A percentile compares a stretch with the other conserved stretches of the same genome.
Evolutionary conservation across 2,329 filamentous ascomycete genomes (phyloP).

Genomic region (Aspergillus tubingensis): DNA sequence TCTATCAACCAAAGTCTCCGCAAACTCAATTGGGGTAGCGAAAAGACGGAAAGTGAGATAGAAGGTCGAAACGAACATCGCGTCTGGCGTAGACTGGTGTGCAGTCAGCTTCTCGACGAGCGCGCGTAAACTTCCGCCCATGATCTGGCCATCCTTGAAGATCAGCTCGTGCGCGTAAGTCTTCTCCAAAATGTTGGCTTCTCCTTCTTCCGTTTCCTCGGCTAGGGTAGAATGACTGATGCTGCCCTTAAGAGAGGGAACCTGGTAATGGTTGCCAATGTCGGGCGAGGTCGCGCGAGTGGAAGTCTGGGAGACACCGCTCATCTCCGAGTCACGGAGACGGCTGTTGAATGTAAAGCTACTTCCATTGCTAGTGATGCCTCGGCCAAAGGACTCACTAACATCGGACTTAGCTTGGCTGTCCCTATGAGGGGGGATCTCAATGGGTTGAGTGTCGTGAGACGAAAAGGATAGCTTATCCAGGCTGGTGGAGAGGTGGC

Average conservation of each 20-base stretch:
- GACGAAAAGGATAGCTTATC: constrained; percentile 34
- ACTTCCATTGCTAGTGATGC: constrained; percentile 74
- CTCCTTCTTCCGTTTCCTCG: constrained; percentile 77
- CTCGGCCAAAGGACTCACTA: constrained; percentile 57
- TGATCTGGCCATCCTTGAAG: constrained; percentile 94
- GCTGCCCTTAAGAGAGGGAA: constrained; percentile 69
- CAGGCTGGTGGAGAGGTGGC: constrained; percentile 28
- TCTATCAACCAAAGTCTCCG: constrained; percentile 80
- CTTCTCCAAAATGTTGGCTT: constrained; percentile 83
- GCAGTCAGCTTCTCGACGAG: constrained; percentile 93
- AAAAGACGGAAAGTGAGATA: constrained; percentile 96
- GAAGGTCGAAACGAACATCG: constrained; percentile 89
- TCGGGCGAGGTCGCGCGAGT: constrained; percentile 89
- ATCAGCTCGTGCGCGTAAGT: constrained; percentile 90
- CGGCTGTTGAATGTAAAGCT: constrained; percentile 75
- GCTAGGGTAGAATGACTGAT: constrained; percentile 64
- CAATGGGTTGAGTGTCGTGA: constrained; percentile 2
- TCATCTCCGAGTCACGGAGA: constrained; percentile 74
- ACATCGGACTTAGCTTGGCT: constrained; percentile 35
- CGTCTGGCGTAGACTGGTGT: constrained; percentile 88
- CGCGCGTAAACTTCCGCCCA: constrained; percentile 84
- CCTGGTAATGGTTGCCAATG: constrained; percentile 55
- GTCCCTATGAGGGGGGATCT: constrained; percentile 24
- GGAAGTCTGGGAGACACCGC: constrained; percentile 76
- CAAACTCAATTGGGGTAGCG: constrained; percentile 75